Conservation (phyloP, 768 basidiomycete species). For the Jaapia argillacea region DNA sequence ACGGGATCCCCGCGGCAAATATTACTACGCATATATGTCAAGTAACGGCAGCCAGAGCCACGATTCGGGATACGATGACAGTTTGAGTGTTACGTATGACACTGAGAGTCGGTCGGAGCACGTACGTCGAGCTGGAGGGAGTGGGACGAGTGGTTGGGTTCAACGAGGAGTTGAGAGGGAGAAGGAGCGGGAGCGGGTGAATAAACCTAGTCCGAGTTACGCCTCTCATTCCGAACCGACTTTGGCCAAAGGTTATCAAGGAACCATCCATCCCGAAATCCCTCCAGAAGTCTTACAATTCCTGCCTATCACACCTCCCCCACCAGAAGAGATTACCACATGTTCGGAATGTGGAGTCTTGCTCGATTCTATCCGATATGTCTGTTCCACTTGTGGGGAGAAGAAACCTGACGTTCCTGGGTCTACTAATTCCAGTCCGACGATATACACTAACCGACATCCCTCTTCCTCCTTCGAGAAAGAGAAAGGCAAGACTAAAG, state of each 20-base stretch:
- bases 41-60: conserved; percentile 22
- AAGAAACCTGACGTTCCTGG: conserved; percentile 40
- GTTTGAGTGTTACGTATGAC: conserved; percentile 19
- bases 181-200: too few relatives aligned
- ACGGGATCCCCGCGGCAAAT: conserved; percentile 57
- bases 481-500: conserved; percentile 46
- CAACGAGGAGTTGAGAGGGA: too few relatives aligned
- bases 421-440: conserved; percentile 9
- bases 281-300: conserved; percentile 44
- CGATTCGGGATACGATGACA: conserved; percentile 37
- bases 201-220: too few relatives aligned
- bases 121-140: conserved; percentile 35
- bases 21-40: conserved; percentile 63
- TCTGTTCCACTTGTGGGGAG: conserved; percentile 83
- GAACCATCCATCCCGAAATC: conserved; percentile 25
- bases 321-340: conserved; percentile 55
- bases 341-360: conserved; percentile 75
- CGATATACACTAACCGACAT: conserved; percentile 9
- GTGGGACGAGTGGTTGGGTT: background rate
- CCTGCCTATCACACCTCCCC: conserved; percentile 27
- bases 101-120: conserved; percentile 60
- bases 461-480: conserved; percentile 20
- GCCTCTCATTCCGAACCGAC: conserved; percentile 13
- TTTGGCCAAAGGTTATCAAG: conserved; percentile 7
- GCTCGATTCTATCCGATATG: conserved; percentile 80